These are phyloP conservation scores for Teratosphaeria gauchensis DNA, from an alignment of 2,329 filamentous ascomycete species.

Conservation along the genomic window DNA sequence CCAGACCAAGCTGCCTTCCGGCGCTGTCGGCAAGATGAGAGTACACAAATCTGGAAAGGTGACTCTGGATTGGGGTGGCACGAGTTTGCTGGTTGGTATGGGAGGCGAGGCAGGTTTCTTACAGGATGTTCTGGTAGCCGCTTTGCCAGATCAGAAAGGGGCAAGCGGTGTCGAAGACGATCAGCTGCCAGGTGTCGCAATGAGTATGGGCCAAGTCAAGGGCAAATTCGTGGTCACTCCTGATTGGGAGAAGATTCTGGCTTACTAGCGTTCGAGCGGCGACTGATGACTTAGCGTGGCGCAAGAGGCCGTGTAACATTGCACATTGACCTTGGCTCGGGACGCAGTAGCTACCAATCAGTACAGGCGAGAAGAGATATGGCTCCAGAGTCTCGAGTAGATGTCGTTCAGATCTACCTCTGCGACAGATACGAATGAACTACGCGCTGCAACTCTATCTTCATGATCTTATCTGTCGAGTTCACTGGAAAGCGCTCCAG, in stretches of 20 bases:
- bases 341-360: neutral
- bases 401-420: neutral
- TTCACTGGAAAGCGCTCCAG: constrained; percentile 14
- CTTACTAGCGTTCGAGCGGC: neutral
- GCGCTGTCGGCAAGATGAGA: constrained; percentile 51
- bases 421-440: neutral
- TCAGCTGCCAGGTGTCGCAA: constrained; percentile 32
- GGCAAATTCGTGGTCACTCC: constrained; percentile 56
- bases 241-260: constrained; percentile 45
- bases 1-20: constrained; percentile 35
- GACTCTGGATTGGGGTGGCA: constrained; percentile 54
- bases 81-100: constrained; percentile 47
- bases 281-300: neutral
- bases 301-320: neutral
- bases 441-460: constrained; percentile 9
- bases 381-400: neutral
- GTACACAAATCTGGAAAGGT: constrained; percentile 53
- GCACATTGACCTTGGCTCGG: neutral
- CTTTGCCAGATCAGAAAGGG: constrained; percentile 15
- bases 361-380: neutral
- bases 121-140: constrained; percentile 47
- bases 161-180: constrained; percentile 15
- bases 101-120: constrained; percentile 49
- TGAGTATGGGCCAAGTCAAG: constrained; percentile 52
- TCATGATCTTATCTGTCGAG: constrained; percentile 18